Conservation (phyloP, 768 basidiomycete species). For the Boletus coccyginus region DNA sequence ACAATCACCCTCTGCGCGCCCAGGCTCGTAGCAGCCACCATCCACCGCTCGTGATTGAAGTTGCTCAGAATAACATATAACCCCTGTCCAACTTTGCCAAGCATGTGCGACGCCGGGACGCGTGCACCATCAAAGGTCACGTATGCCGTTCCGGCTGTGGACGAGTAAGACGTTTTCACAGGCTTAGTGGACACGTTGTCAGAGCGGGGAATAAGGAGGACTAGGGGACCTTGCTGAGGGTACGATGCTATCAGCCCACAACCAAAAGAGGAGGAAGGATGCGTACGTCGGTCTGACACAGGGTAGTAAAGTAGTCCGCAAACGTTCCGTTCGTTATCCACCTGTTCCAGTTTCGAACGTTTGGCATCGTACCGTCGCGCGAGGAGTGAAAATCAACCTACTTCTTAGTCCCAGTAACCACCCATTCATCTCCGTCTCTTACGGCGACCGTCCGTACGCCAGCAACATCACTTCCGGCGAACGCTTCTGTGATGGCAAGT, state of each 20-base stretch:
- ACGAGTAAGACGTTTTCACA: slow-evolving; percentile 91
- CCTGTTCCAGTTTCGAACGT: slow-evolving; percentile 36
- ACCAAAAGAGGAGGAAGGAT: neutral
- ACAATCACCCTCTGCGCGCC: slow-evolving; percentile 77
- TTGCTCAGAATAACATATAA: slow-evolving; percentile 81
- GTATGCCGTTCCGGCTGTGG: slow-evolving; percentile 87
- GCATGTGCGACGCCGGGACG: slow-evolving; percentile 81
- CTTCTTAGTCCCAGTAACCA: slow-evolving; percentile 95
- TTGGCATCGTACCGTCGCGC: neutral
- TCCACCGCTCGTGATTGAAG: slow-evolving; percentile 91
- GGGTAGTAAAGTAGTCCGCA: slow-evolving; percentile 82
- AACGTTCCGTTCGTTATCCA: slow-evolving; percentile 92
- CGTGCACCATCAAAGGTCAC: slow-evolving; percentile 79
- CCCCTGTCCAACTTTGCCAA: slow-evolving; percentile 85
- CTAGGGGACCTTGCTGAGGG: slow-evolving; percentile 63
- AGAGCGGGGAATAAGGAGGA: slow-evolving; percentile 70
- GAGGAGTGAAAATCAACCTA: slow-evolving; percentile 28
- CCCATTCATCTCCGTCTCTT: slow-evolving; percentile 82
- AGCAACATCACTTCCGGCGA: slow-evolving; percentile 83
- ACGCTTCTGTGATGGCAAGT: slow-evolving; percentile 91
- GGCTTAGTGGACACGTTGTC: slow-evolving; percentile 78
- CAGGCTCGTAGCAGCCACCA: slow-evolving; percentile 71
- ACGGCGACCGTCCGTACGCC: slow-evolving; percentile 85
- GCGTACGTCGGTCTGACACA: slow-evolving; percentile 65
- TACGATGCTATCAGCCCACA: neutral